These are phyloP conservation scores for Mycocentrospora acerina DNA, from an alignment of 2,329 filamentous ascomycete species.

Conservation along the genomic window DNA sequence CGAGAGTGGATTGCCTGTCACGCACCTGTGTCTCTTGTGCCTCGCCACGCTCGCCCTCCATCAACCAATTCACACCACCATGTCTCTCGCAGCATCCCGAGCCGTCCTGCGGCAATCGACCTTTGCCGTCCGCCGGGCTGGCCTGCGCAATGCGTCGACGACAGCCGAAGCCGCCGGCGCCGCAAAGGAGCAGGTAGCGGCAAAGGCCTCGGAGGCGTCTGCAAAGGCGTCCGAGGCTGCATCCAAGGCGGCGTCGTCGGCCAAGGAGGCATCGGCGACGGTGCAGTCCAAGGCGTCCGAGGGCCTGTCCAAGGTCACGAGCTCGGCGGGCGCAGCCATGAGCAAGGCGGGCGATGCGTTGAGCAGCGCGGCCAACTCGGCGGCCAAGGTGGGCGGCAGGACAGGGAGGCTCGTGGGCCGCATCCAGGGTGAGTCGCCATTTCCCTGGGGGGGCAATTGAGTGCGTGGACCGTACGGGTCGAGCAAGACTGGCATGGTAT, in stretches of 20 bases:
- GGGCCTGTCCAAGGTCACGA: constrained; percentile 76
- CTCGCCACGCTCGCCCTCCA: constrained; percentile 3
- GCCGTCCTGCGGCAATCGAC: constrained; percentile 48
- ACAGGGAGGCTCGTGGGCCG: constrained; percentile 77
- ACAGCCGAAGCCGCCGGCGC: constrained; percentile 50
- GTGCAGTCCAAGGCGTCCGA: constrained; percentile 60
- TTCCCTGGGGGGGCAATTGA: constrained; percentile 12
- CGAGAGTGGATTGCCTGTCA: constrained; percentile 16
- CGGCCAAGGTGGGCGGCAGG: constrained; percentile 81
- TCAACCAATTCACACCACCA: constrained; percentile 33
- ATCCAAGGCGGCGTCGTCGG: constrained; percentile 76
- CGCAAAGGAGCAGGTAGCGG: constrained; percentile 49
- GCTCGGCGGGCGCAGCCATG: constrained; percentile 75
- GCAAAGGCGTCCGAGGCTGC: constrained; percentile 81
- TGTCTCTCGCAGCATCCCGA: constrained; percentile 52
- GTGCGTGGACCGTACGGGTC: not conserved
- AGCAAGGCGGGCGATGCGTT: constrained; percentile 60
- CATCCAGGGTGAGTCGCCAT: constrained; percentile 73
- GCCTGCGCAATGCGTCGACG: constrained; percentile 52
- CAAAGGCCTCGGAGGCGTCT: constrained; percentile 60
- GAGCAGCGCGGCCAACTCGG: constrained; percentile 74
- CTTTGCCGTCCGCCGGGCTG: constrained; percentile 45
- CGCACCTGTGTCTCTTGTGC: constrained; percentile 4
- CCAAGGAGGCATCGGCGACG: constrained; percentile 73
- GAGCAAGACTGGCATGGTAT: not conserved